Percentiles rank a stretch among this genome's conserved stretches.
These are phyloP conservation scores for Debaryomycetaceae sp. DNA, from an alignment of 1,139 yeast genomes.

Conservation along the genomic window DNA sequence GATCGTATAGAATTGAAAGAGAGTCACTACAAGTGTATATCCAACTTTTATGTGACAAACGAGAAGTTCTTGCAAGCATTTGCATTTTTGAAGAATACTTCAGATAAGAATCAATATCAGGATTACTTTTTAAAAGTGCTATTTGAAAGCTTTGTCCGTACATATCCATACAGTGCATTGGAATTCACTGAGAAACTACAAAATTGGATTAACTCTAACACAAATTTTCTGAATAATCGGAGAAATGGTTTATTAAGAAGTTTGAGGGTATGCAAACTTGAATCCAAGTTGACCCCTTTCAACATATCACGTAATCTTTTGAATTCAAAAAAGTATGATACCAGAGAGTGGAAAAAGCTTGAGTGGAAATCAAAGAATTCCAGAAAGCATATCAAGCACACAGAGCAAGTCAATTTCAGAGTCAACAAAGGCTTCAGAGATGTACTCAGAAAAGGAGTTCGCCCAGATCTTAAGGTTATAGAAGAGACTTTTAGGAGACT, in stretches of 20 bases:
- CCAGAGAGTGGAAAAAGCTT: conserved; percentile 19
- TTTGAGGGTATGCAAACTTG: conserved; percentile 20
- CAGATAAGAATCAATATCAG: conserved; percentile 15
- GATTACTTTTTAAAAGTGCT: conserved; percentile 21
- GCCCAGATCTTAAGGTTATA: conserved; percentile 31
- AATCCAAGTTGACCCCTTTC: conserved; percentile 31
- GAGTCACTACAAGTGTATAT: conserved; percentile 18
- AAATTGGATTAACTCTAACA: conserved; percentile 18
- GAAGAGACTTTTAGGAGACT: conserved; percentile 31
- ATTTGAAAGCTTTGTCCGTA: conserved; percentile 27
- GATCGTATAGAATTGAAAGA: conserved; percentile 17
- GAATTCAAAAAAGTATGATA: conserved; percentile 12
- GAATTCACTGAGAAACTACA: conserved; percentile 21
- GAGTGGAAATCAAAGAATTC: conserved; percentile 13
- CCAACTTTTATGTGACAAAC: conserved; percentile 19
- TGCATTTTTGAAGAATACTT: conserved; percentile 19
- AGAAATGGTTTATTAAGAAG: conserved; percentile 6
- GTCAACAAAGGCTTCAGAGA: conserved; percentile 33
- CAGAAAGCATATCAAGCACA: conserved; percentile 12
- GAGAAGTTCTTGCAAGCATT: conserved; percentile 25
- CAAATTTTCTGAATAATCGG: conserved; percentile 5
- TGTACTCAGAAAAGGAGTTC: conserved; percentile 30
- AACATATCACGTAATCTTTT: conserved; percentile 16
- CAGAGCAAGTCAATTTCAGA: conserved; percentile 30
- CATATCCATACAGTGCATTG: conserved; percentile 33